phyloP scores from a whole-genome alignment of 2,329 filamentous ascomycete genomes.

The Curvularia spicifera region DNA sequence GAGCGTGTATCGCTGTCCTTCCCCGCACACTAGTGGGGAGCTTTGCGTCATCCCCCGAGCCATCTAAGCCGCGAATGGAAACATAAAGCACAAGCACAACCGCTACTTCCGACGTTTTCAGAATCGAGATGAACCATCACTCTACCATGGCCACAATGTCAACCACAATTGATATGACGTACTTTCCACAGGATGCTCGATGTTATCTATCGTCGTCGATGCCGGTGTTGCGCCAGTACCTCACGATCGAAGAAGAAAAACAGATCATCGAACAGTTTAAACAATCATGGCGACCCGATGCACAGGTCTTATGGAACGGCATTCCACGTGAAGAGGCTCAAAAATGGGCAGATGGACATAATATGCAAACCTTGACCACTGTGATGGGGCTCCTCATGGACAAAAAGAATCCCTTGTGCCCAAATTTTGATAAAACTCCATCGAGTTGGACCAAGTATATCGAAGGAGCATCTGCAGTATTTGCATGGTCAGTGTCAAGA shows the following conservation, averaged over 20 bases:
- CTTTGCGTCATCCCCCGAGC: not conserved
- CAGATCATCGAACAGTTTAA: slow-evolving; percentile 1
- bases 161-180: not conserved
- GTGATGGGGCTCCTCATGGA: slow-evolving; percentile 1
- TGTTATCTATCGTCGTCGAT: slow-evolving; percentile 1
- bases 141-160: not conserved
- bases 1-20: not conserved
- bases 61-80: not conserved
- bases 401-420: not conserved
- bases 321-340: slow-evolving; percentile 3
- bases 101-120: not conserved
- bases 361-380: not conserved
- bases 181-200: not conserved
- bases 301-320: not conserved
- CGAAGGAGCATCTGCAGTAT: slow-evolving; percentile 1
- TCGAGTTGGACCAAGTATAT: slow-evolving; percentile 2
- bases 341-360: not conserved
- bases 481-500: not conserved
- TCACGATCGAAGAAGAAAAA: slow-evolving; percentile 3
- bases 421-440: not conserved
- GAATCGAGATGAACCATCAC: not conserved
- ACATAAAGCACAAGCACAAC: not conserved
- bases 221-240: not conserved
- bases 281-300: not conserved
- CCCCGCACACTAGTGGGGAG: not conserved